Evolutionary conservation across 2,329 filamentous ascomycete genomes (phyloP).

Genomic region (Biscogniauxia marginata): DNA sequence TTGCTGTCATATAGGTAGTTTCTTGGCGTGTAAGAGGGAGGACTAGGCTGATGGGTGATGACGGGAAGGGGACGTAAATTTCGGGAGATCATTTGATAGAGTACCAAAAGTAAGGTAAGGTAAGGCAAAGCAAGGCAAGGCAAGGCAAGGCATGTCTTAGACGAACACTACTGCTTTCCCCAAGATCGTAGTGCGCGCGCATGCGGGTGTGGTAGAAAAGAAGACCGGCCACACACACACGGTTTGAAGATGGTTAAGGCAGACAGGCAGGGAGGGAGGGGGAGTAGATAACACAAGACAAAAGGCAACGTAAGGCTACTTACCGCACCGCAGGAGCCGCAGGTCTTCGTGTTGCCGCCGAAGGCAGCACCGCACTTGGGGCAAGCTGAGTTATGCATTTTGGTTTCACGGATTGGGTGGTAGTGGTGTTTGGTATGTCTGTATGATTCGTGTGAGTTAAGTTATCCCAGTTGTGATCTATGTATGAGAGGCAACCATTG

Average conservation of each 20-base stretch:
- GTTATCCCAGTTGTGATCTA: conserved; percentile 1
- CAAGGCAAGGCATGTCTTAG: no score
- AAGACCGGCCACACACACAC: no score
- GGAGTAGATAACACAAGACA: background rate
- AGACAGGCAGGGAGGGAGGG: background rate
- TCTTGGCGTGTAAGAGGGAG: no score
- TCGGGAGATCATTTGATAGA: no score
- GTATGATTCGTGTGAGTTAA: conserved; percentile 21
- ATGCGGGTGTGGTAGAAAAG: no score
- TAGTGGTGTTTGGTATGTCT: background rate
- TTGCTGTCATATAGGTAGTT: no score
- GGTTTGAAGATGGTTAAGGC: background rate
- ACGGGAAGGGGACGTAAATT: no score
- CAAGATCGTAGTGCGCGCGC: no score
- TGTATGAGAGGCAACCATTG: background rate
- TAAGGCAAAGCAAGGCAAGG: no score
- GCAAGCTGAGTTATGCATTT: conserved; percentile 47
- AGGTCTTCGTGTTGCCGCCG: conserved; percentile 49
- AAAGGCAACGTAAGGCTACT: conserved; percentile 27
- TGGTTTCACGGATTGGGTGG: conserved; percentile 9
- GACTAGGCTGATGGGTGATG: no score
- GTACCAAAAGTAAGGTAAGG: no score
- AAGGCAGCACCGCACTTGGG: conserved; percentile 56
- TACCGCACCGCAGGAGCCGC: conserved; percentile 57
- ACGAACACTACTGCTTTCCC: no score